Conservation (phyloP, 2,329 filamentous ascomycete genomes). For the Fusarium austroafricanum region DNA sequence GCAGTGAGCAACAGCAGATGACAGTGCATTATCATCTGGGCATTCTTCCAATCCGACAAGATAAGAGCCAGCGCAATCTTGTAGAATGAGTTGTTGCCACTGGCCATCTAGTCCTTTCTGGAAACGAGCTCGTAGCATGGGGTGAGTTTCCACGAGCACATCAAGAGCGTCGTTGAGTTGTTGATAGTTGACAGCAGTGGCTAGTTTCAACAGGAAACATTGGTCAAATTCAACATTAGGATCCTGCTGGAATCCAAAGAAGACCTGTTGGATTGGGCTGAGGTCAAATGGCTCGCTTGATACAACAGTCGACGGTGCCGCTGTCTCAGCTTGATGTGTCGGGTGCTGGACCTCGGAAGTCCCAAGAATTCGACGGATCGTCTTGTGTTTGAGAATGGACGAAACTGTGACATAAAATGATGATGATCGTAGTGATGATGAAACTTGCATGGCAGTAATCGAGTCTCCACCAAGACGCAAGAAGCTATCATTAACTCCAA, state of each 20-base stretch:
- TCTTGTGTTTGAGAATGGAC: constrained; percentile 3
- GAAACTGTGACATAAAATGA: too few relatives aligned
- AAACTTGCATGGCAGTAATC: constrained; percentile 7
- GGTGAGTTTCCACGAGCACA: background rate
- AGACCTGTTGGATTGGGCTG: constrained; percentile 6
- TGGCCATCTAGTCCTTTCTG: background rate
- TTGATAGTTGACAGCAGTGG: background rate
- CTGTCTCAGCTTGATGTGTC: background rate
- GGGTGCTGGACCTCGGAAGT: background rate
- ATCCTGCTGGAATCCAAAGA: background rate
- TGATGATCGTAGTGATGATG: background rate
- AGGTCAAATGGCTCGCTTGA: background rate
- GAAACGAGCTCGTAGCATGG: constrained; percentile 1
- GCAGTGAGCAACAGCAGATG: background rate
- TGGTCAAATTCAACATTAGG: constrained; percentile 8
- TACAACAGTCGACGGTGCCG: too few relatives aligned
- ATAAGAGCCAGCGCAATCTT: background rate
- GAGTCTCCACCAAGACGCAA: constrained; percentile 9
- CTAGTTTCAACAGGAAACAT: background rate
- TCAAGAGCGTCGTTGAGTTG: background rate
- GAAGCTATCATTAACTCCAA: constrained; percentile 7
- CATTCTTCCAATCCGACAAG: background rate
- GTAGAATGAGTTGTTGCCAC: background rate
- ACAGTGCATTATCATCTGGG: background rate
- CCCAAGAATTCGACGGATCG: constrained; percentile 1